Evolutionary conservation across 805 yeast genomes (phyloP), one percentile per base, ranked within the genome.

Genomic region (Isabelozyma pseudorhagii): DNA sequence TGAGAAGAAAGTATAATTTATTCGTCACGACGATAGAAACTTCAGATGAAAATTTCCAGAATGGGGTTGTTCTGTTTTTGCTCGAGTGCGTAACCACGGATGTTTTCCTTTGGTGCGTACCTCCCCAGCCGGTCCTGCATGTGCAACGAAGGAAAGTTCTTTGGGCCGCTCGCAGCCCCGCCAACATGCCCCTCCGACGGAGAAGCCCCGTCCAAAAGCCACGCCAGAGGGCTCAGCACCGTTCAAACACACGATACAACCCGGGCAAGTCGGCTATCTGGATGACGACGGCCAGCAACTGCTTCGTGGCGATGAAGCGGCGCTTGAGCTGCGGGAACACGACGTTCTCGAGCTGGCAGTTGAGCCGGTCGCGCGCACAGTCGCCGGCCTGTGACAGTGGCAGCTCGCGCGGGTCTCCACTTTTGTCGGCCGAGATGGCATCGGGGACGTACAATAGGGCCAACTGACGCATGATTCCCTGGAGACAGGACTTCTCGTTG

Each of bases 231-330:
- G 11, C 13, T 65, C 58, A 88, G 60, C 99, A 94, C 63, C 99
- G 77, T 70, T 94, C 99, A 72, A 94, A 94, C 4, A 96, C 96
- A 59, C 78, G 81, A 67, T 94, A 94, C 49, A 94, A 71, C 0
- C 96, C 96, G 1, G 98, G 98, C 29, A 94, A 67, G 62, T 85
- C 91, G 0, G 99, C 97, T 38, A 94, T 82, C 64, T 93, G 97
- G 5, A 89, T 79, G 4, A 91, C 82, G 49, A 82, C 84, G 11
- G 72, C 61, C 4, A 66, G 55, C 38, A 90, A 57, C 3, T 59
- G 61, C 11, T 71, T 71, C 0, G 96, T 80, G 0, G 92, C 96
- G 11, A 90, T 62, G 27, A 90, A 79, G 43, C 83, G 68, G 51
- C 74, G 73, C 54, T 85, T 84, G 6, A 89, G 62, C 18, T 79